Evolutionary conservation across 164 flowering plant genomes (phyloP).

Genomic region (Houttuynia cordata): DNA sequence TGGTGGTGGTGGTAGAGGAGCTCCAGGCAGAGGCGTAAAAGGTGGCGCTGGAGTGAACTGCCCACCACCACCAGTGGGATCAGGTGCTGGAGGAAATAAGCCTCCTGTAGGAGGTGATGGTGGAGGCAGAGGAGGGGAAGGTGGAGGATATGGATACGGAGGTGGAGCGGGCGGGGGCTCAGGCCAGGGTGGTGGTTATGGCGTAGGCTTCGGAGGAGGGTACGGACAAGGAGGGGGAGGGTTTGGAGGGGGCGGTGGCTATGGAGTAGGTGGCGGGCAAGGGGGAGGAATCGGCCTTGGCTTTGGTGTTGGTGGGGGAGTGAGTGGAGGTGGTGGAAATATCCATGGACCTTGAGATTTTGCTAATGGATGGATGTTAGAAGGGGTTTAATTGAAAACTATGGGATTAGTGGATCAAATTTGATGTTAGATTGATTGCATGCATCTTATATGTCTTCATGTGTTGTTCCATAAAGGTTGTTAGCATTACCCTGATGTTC

Average conservation of each 20-base stretch:
- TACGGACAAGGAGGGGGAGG: constrained; percentile 1
- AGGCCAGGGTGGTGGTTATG: neutral
- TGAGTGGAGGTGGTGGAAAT: neutral
- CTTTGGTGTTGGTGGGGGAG: neutral
- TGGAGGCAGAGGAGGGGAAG: neutral
- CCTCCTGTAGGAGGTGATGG: neutral
- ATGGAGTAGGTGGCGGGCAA: neutral
- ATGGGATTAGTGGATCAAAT: no score
- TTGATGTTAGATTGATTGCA: no score
- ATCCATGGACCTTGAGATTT: neutral
- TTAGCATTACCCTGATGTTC: no score
- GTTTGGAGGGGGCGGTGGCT: neutral
- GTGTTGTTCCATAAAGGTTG: no score
- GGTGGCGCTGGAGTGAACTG: neutral
- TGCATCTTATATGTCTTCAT: no score
- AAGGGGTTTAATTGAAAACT: no score
- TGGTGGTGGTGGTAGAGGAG: neutral
- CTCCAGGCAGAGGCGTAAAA: neutral
- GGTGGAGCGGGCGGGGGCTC: neutral
- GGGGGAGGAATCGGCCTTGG: neutral
- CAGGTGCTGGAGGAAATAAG: neutral
- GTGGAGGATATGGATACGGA: neutral
- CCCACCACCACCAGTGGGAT: neutral
- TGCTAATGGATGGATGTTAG: neutral
- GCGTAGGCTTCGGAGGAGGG: neutral